Evolutionary conservation across 2,329 filamentous ascomycete genomes (phyloP), one percentile per base, ranked within the genome.

Genomic region (Aspergillus sp.): DNA sequence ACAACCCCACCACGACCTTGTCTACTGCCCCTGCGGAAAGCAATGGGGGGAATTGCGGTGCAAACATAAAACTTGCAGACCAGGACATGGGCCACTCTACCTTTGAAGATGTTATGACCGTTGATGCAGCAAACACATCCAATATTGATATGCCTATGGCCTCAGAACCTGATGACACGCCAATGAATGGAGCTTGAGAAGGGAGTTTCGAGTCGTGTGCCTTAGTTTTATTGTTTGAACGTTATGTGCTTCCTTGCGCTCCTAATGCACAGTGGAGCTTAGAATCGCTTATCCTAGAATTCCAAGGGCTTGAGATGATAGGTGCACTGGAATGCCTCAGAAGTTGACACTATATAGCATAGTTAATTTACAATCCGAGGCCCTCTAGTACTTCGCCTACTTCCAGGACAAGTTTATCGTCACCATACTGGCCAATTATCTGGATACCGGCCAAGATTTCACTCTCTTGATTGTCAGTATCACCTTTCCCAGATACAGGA

Each of bases 401-500:
- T 50, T 69, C 69, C 47, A 79, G 59, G 6, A 79, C 75, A 39
- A 77, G 63, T 27, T 73, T 66, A 60, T 80, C 79, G 52, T 79
- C 75, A 1, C 78, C 78, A 61, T 76, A 80, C 61, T 81, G 79
- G 9, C 78, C 79, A 37, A 80, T 74, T 3, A 80, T 64, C 56
- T 81, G 79, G 21, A 81, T 76, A 2, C 78, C 78, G 17, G 74
- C 66, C 12, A 73, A 52, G 21, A 68, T 61, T 8, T 64, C 62
- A 2, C 57, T 55, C 12, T 55, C 58, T 2, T 60, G 35, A 19
- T 52, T 53, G 11, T 56, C 41, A 17, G 43, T 33, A 7, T 57
- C 49, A 23, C 41, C 55, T 6, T 55, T 71, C 58, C 80, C 68
- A 17, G 75, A 72, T 62, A 89, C 80, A 0, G 95, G 93, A 11